A percentile compares a stretch with the other conserved stretches of the same genome.
Evolutionary conservation across 2,329 filamentous ascomycete species (phyloP).

Genomic region (Phoma sp.): DNA sequence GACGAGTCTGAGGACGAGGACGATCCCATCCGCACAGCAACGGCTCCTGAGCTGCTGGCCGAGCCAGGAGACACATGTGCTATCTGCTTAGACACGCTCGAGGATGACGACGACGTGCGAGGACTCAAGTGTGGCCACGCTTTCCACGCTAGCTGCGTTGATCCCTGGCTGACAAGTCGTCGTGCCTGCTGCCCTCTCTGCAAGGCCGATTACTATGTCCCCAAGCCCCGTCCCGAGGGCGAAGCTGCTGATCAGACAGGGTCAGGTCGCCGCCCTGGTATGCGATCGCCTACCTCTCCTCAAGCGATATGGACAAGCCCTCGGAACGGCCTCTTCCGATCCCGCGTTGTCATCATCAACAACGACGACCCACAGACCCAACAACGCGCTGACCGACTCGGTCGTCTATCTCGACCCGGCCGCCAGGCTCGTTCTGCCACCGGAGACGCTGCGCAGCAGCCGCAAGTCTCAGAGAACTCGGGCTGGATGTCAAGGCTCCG

Average conservation of each 20-base stretch:
- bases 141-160: slow-evolving; percentile 94
- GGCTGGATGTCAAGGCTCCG: slow-evolving; percentile 36
- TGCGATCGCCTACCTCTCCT: slow-evolving; percentile 41
- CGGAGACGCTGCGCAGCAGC: slow-evolving; percentile 16
- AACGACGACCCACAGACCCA: slow-evolving; percentile 19
- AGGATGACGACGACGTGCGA: slow-evolving; percentile 94
- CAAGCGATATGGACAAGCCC: slow-evolving; percentile 41
- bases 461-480: slow-evolving; percentile 16
- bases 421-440: slow-evolving; percentile 29
- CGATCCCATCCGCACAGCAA: slow-evolving; percentile 78
- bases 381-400: slow-evolving; percentile 25
- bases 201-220: slow-evolving; percentile 96
- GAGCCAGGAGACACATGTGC: slow-evolving; percentile 92
- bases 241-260: slow-evolving; percentile 42
- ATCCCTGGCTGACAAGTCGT: slow-evolving; percentile 94
- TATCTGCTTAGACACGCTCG: slow-evolving; percentile 92
- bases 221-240: slow-evolving; percentile 78
- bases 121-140: slow-evolving; percentile 96
- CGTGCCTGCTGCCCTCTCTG: slow-evolving; percentile 96
- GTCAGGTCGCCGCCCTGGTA: slow-evolving; percentile 38
- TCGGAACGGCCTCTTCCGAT: slow-evolving; percentile 42
- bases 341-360: slow-evolving; percentile 38
- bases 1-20: slow-evolving; percentile 75
- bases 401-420: slow-evolving; percentile 32
- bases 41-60: slow-evolving; percentile 79